Base-by-base conservation (phyloP, 495 filamentous ascomycete genomes). In the Symbiotaphrina buchneri region DNA sequence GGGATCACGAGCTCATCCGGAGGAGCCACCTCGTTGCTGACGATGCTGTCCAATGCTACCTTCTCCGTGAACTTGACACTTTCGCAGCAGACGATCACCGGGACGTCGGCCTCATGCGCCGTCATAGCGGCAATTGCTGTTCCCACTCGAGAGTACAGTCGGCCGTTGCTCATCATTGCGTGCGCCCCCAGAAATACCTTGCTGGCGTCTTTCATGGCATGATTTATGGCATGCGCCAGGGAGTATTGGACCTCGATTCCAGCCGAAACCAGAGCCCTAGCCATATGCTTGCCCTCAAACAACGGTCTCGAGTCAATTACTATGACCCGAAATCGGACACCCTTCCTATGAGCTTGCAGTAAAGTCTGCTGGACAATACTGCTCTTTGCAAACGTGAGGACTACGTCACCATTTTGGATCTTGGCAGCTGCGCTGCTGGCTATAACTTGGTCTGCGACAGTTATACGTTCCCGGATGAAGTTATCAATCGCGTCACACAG, bases 1-100 rank as follows among this genome's bases (percentile, higher is more conserved):
- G 45, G 20, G 18, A 45, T 41, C 4, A 70, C 53, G 22, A 78
- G 44, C 46, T 77, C 72, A 35, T 76, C 71, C 6, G 56, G 39
- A 0, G 65, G 64, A 25, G 72, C 83, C 35, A 94, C 71, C 56
- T 97, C 87, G 49, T 97, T 95, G 31, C 74, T 71, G 15, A 87
- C 82, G 39, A 97, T 83, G 21, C 77, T 77, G 51, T 93, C 87
- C 0, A 90, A 65, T 6, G 80, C 75, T 3, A 92, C 80, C 32
- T 74, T 68, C 41, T 93, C 87, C 15, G 79, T 84, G 52, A 93
- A 92, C 49, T 95, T 97, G 55, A 97, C 68, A 2, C 74, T 83
- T 58, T 97, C 85, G 48, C 83, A 94, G 36, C 79, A 78, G 3
- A 90, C 81, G 20, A 85, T 71, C 23, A 97, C 84, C 2, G 83